Evolutionary conservation across 1,284 basidiomycete genomes (phyloP).

Genomic region (Ustilago hordei): DNA sequence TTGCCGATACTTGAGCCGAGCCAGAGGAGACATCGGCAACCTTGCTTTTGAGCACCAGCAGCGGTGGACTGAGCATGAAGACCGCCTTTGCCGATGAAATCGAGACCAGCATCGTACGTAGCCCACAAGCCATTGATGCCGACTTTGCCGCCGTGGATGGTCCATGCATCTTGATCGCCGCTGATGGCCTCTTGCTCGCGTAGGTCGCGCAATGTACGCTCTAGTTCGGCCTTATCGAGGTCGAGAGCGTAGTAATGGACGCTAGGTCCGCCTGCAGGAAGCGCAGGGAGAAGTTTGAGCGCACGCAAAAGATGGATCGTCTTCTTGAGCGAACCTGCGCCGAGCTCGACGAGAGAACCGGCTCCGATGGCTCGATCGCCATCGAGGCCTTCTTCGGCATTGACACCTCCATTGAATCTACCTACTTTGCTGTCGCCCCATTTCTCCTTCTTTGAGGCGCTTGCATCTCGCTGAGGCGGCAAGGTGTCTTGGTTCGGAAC

Average conservation of each 20-base stretch:
- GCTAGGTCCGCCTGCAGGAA: slow-evolving; percentile 71
- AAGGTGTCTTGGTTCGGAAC: slow-evolving; percentile 16
- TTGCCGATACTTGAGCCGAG: slow-evolving; percentile 95
- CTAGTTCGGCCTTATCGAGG: slow-evolving; percentile 85
- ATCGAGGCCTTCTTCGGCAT: slow-evolving; percentile 72
- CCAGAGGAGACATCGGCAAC: slow-evolving; percentile 76
- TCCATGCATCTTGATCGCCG: slow-evolving; percentile 75
- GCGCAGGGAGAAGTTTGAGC: slow-evolving; percentile 72
- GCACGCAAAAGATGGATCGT: slow-evolving; percentile 87
- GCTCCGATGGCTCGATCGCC: slow-evolving; percentile 70
- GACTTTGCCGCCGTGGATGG: slow-evolving; percentile 60
- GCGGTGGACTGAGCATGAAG: slow-evolving; percentile 58
- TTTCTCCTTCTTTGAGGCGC: slow-evolving; percentile 64
- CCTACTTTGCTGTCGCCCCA: slow-evolving; percentile 77
- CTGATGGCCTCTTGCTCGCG: slow-evolving; percentile 39
- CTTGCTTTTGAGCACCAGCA: slow-evolving; percentile 36
- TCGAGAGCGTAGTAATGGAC: slow-evolving; percentile 94
- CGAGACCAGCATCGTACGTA: slow-evolving; percentile 84
- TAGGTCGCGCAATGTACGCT: slow-evolving; percentile 82
- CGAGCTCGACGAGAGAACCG: slow-evolving; percentile 55
- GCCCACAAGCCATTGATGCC: slow-evolving; percentile 80
- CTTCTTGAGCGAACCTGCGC: slow-evolving; percentile 66
- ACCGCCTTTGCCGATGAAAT: slow-evolving; percentile 72
- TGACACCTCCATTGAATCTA: slow-evolving; percentile 77
- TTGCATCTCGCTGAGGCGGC: slow-evolving; percentile 26